Conservation (phyloP, 2,329 filamentous ascomycete species). For the Fusarium musae region DNA sequence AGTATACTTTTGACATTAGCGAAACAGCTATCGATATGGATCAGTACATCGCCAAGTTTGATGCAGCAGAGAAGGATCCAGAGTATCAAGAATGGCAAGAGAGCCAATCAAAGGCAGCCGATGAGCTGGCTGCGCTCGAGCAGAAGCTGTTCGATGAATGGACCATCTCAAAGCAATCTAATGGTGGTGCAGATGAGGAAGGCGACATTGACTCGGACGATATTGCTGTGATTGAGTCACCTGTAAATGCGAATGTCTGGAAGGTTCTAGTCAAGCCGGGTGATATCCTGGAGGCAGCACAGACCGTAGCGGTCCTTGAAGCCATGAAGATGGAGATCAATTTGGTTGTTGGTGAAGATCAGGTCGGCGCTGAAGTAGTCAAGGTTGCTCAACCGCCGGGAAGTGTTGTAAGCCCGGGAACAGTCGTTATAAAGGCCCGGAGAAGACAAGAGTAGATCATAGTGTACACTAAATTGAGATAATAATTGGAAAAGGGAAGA, state of each 20-base stretch:
- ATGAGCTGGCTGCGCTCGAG: neutral
- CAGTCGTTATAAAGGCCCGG: neutral
- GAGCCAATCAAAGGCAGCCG: neutral
- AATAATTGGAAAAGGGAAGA: neutral
- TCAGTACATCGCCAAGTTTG: conserved; percentile 34
- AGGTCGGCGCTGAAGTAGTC: neutral
- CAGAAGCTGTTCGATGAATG: neutral
- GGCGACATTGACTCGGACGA: neutral
- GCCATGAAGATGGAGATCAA: conserved; percentile 8
- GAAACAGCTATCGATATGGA: conserved; percentile 45
- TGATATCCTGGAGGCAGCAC: neutral
- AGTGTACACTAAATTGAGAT: neutral
- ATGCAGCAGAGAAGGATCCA: neutral
- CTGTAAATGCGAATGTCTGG: neutral
- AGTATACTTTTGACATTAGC: conserved; percentile 46
- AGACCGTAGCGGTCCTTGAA: neutral
- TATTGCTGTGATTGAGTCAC: neutral
- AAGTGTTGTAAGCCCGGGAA: neutral
- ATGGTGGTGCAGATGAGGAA: neutral
- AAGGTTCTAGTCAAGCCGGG: neutral
- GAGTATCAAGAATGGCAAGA: neutral
- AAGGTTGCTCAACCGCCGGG: neutral
- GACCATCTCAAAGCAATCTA: neutral
- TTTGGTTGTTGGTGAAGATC: neutral
- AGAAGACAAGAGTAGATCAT: neutral